These are phyloP conservation scores for Nyssa sinensis DNA, from an alignment of 148 eudicot genomes.

Conservation along the genomic window DNA sequence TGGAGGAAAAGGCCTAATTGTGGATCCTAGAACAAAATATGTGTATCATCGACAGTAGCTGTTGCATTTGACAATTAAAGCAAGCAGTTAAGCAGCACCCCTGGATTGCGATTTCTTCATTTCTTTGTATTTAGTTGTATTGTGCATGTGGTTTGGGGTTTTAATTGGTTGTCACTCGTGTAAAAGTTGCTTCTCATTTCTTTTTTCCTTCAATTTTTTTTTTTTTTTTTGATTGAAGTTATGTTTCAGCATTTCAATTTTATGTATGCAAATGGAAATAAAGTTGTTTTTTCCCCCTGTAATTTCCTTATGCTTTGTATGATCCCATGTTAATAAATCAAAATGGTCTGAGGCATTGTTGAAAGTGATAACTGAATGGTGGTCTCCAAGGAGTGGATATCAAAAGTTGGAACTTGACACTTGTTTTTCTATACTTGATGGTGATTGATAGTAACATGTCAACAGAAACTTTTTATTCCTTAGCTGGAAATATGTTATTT, in stretches of 20 bases:
- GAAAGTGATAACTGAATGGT: no score
- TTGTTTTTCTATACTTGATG: no score
- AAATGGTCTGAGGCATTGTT: not conserved
- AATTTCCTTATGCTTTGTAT: slow-evolving; percentile 4
- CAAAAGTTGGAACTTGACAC: no score
- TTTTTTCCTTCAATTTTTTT: not conserved
- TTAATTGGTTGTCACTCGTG: not conserved
- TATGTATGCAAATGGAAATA: slow-evolving; percentile 9
- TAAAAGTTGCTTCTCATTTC: not conserved
- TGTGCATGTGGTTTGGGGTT: not conserved
- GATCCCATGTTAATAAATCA: not conserved
- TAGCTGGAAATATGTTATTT: no score
- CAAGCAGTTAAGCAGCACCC: not conserved
- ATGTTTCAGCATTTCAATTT: no score
- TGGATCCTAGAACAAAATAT: slow-evolving; percentile 89
- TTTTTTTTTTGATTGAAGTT: no score
- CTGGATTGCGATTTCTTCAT: slow-evolving; percentile 9
- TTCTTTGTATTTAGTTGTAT: no score
- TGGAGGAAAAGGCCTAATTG: slow-evolving; percentile 88
- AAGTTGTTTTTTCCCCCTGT: not conserved
- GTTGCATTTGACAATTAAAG: not conserved
- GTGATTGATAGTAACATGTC: no score
- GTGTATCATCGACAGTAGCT: slow-evolving; percentile 76
- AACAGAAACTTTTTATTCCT: no score
- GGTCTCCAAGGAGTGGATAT: no score